phyloP scores from a whole-genome alignment of 2,329 filamentous ascomycete species.

The Cadophora gregata region DNA sequence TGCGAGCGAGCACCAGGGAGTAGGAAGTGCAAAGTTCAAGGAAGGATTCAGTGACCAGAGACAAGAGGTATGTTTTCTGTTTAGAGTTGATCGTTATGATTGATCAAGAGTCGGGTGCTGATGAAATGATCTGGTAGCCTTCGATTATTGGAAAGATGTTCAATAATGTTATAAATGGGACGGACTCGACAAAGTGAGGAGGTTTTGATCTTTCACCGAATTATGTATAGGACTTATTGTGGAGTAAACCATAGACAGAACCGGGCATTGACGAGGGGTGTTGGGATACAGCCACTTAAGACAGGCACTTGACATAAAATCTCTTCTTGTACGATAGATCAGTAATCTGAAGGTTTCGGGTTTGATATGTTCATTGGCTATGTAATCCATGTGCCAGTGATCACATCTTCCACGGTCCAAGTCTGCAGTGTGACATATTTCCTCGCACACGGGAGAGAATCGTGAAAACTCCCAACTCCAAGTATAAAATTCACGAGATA shows the following conservation, averaged over 20 bases:
- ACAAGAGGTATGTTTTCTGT: constrained; percentile 27
- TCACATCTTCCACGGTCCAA: not conserved
- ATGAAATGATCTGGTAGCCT: constrained; percentile 21
- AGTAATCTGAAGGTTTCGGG: too few relatives aligned
- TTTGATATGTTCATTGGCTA: not conserved
- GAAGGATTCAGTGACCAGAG: constrained; percentile 29
- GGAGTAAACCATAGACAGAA: not conserved
- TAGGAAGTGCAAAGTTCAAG: constrained; percentile 33
- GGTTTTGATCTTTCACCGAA: too few relatives aligned
- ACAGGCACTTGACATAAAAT: not conserved
- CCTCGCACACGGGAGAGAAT: not conserved
- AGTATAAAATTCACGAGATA: constrained; percentile 3
- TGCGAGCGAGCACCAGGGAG: constrained; percentile 24
- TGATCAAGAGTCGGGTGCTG: not conserved
- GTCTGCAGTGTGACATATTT: not conserved
- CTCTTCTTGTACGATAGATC: not conserved
- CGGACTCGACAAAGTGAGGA: constrained; percentile 32
- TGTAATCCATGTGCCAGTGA: not conserved
- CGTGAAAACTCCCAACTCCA: not conserved
- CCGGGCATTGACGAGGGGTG: not conserved
- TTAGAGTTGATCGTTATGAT: not conserved
- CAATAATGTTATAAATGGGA: constrained; percentile 36
- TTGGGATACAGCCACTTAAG: not conserved
- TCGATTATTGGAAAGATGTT: constrained; percentile 33
- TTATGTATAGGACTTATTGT: not conserved